Percentiles rank a stretch among this genome's conserved stretches.
These are phyloP conservation scores for Harringtonia lauricola DNA, from an alignment of 2,329 filamentous ascomycete species.

Conservation along the genomic window DNA sequence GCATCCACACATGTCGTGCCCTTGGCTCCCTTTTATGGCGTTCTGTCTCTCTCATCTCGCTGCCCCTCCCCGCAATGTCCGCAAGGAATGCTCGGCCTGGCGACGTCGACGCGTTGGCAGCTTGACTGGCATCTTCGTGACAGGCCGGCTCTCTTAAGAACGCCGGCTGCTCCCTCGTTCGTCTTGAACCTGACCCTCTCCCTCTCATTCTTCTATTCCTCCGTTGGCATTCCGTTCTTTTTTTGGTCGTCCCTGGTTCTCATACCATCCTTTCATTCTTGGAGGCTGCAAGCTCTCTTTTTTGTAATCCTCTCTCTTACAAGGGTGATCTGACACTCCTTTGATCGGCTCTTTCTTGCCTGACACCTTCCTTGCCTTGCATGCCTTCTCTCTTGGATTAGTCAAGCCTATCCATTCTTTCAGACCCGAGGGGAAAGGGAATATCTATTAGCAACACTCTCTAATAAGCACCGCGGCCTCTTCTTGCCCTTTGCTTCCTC, in stretches of 20 bases:
- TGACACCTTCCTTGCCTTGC: too few relatives aligned
- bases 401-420: too few relatives aligned
- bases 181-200: neutral
- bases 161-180: neutral
- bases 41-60: neutral
- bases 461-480: too few relatives aligned
- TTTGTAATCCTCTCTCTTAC: too few relatives aligned
- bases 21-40: neutral
- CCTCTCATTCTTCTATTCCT: neutral
- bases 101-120: slow-evolving; percentile 1
- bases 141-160: neutral
- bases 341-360: too few relatives aligned
- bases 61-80: neutral
- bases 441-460: too few relatives aligned
- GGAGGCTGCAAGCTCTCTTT: neutral
- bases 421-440: too few relatives aligned
- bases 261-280: too few relatives aligned
- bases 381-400: too few relatives aligned
- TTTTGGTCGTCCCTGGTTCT: too few relatives aligned
- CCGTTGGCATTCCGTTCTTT: neutral
- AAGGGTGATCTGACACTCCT: too few relatives aligned
- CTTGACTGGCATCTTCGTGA: neutral
- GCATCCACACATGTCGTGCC: neutral
- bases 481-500: too few relatives aligned
- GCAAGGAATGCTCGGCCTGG: neutral